A percentile compares a stretch with the other conserved stretches of the same genome.
These are phyloP conservation scores for Nitzschia palea DNA, from an alignment of 108 stramenopile genomes.

Conservation along the genomic window DNA sequence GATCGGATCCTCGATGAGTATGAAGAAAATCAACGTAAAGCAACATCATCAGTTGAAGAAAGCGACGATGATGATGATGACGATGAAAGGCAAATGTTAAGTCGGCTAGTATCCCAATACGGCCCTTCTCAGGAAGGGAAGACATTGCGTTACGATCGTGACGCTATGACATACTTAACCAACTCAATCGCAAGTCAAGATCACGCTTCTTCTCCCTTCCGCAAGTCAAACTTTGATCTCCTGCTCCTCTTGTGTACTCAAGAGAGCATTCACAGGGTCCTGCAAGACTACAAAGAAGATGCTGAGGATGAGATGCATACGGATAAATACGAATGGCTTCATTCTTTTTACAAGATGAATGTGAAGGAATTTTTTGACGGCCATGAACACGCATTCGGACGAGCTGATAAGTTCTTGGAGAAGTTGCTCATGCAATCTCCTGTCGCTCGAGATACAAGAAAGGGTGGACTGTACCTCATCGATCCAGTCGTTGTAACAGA, in stretches of 20 bases:
- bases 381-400: slow-evolving; percentile 62
- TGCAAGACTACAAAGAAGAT: slow-evolving; percentile 43
- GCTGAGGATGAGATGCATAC: slow-evolving; percentile 26
- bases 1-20: slow-evolving; percentile 34
- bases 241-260: slow-evolving; percentile 69
- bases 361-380: slow-evolving; percentile 72
- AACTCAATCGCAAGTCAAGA: slow-evolving; percentile 48
- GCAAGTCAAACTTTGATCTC: slow-evolving; percentile 79
- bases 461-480: slow-evolving; percentile 39
- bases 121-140: neutral
- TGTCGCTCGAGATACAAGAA: slow-evolving; percentile 40
- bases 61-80: slow-evolving; percentile 6
- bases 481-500: slow-evolving; percentile 16
- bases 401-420: slow-evolving; percentile 80
- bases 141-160: slow-evolving; percentile 46
- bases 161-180: slow-evolving; percentile 40
- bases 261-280: slow-evolving; percentile 69
- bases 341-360: slow-evolving; percentile 55
- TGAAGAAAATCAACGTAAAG: slow-evolving; percentile 15
- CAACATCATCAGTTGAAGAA: slow-evolving; percentile 2
- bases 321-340: slow-evolving; percentile 52
- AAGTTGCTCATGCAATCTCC: slow-evolving; percentile 55
- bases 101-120: neutral
- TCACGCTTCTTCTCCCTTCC: slow-evolving; percentile 55
- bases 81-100: neutral